Base-by-base conservation (phyloP, 176 grass and related monocot genomes). In the Zizania latifolia region DNA sequence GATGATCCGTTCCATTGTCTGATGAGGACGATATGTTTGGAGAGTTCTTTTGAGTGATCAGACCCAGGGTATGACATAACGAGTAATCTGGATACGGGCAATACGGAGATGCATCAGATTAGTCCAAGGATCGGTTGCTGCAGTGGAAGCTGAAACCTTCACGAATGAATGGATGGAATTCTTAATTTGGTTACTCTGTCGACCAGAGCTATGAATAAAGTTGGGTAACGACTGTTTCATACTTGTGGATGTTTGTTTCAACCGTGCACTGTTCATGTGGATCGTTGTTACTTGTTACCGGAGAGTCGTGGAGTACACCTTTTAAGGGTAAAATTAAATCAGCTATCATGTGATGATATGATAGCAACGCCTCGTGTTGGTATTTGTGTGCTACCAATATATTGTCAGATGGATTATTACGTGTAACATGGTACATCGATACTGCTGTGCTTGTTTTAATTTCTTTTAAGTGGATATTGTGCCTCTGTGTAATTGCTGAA, bases 11-110 rank as follows among this genome's bases (percentile, higher is more conserved):
- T 58, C 23, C 39, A 8, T 36, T 35, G 31, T 70, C 73, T 70
- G 73, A 70, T 83, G 81, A 16, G 22, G 29, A n/a, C n/a, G n/a
- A 53, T 45, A 70, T 61, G 10, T 59, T 50, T 29, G 61, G 75
- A 1, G 43, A 77, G 6, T 68, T 16, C 38, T 76, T 56, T n/a
- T 53, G 31, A 55, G 56, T 77, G 73, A 64, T 83, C 63, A 77
- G 57, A 72, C 31, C 55, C 55, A 77, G 19, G 72, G 40, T 68
- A 69, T 76, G 41, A 23, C 28, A 30, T 50, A 31, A 32, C 21
- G 67, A 69, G 41, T 56, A 38, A 69, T 60, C 45, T 64, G 36
- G 35, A 67, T 67, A 16, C 13, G 37, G 62, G 64, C 36, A 66
- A 27, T 66, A 66, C 15, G 27, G 37, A 17, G 24, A 27, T 22